Evolutionary conservation across 139 green algal genomes (phyloP).

Genomic region (Nannochloris sp.): DNA sequence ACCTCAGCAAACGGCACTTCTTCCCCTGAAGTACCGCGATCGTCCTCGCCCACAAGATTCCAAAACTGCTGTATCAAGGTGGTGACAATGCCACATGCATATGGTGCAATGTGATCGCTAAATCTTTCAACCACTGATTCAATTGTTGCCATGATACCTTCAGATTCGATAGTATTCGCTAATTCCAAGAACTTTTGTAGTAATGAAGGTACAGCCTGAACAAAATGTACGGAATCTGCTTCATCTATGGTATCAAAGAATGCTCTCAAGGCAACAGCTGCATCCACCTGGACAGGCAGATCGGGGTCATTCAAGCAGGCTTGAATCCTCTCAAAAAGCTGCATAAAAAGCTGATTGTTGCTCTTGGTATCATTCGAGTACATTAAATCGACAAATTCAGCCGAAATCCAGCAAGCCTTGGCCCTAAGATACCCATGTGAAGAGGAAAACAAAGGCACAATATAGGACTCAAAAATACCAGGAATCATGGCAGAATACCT

Average conservation of each 20-base stretch:
- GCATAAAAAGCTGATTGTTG: slow-evolving; percentile 52
- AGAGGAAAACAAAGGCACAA: slow-evolving; percentile 64
- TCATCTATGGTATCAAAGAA: slow-evolving; percentile 82
- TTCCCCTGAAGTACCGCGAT: slow-evolving; percentile 18
- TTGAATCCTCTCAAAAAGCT: slow-evolving; percentile 56
- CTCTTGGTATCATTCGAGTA: slow-evolving; percentile 54
- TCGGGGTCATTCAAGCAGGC: slow-evolving; percentile 62
- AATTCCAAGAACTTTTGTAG: slow-evolving; percentile 71
- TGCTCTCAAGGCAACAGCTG: slow-evolving; percentile 54
- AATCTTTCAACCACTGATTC: slow-evolving; percentile 95
- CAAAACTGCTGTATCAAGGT: slow-evolving; percentile 70
- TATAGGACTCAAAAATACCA: slow-evolving; percentile 65
- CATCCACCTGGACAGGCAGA: slow-evolving; percentile 66
- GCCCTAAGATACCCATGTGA: slow-evolving; percentile 69
- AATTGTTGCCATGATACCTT: slow-evolving; percentile 88
- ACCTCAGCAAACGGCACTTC: neutral
- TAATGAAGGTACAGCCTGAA: slow-evolving; percentile 72
- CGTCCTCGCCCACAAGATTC: slow-evolving; percentile 35
- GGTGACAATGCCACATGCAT: slow-evolving; percentile 61
- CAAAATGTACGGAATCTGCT: slow-evolving; percentile 57
- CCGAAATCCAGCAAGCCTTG: slow-evolving; percentile 86
- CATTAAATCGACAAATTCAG: slow-evolving; percentile 65
- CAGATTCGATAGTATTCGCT: slow-evolving; percentile 65
- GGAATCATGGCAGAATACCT: slow-evolving; percentile 80
- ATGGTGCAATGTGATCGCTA: slow-evolving; percentile 84